Evolutionary conservation across 352 stramenopile genomes (phyloP), one percentile per base, ranked within the genome.

Genomic region (Phytophthora crassamura): DNA sequence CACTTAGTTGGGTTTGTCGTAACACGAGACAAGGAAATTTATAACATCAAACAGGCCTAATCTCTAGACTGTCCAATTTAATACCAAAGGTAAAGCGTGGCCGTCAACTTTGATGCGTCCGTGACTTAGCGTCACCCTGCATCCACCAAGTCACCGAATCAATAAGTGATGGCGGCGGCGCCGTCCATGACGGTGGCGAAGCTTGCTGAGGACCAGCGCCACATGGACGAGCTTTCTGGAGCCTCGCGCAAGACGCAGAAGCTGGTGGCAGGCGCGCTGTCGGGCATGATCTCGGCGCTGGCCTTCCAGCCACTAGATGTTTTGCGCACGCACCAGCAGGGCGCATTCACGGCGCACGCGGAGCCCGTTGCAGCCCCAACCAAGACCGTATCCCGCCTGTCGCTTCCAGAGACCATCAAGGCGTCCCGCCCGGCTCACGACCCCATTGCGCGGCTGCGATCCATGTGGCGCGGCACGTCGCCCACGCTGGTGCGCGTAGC

Each of bases 261-360:
- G 68, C 72, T 94, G 15, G 47, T 77, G 58, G 81, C 82, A 3
- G 87, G 87, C 30, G 87, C 82, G 11, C 54, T 91, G 20, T 93
- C 85, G 1, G 87, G 87, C 33, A 89, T 92, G 70, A 73, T 93
- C 52, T 93, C 87, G 20, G 87, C 87, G 57, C 69, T 95, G 39
- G 82, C 83, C 25, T 95, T 96, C 69, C 88, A 96, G 71, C 88
- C 88, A 15, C 72, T 96, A 15, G 88, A 96, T 42, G 88, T 96
- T 54, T 68, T 96, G 56, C 84, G 86, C 41, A 96, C 88, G 20
- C 84, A 92, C 47, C 88, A 96, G 47, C 88, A 96, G 38, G 88
- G 88, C 35, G 85, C 84, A 5, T 96, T 94, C 59, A 80, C 79
- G 16, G 54, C 58, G 11, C 47, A 75, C 52, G 12, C 35, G 11